Evolutionary conservation across 2,329 filamentous ascomycete genomes (phyloP), one percentile per base, ranked within the genome.

Genomic region (Cladosporium sphaerospermum): DNA sequence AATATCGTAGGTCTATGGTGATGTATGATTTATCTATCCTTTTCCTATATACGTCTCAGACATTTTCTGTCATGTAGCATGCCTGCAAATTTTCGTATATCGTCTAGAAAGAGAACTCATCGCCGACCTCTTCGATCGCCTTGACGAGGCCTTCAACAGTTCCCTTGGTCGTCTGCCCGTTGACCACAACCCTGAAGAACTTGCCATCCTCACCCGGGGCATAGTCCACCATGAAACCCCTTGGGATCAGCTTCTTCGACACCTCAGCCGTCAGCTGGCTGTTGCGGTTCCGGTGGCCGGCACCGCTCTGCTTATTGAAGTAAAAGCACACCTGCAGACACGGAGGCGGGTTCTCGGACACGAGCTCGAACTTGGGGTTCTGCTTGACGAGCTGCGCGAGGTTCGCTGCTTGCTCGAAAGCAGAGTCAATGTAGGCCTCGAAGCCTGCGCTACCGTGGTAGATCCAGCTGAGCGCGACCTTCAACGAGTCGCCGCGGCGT

Each of bases 291-390:
- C 67, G 59, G 60, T 69, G 56, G 59, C 71, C 53, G 54, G 61
- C 53, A 75, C 72, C 81, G 32, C 31, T 37, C 40, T 51, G 39
- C 1, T 74, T 74, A 0, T 81, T 81, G 64, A 88, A 90, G 69
- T 96, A 96, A 69, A 97, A 97, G 75, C 92, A 96, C 18, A 97
- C 87, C 72, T 97, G 93, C 67, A 96, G 74, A 71, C 92, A 97
- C 19, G 89, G 88, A 44, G 91, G 85, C 23, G 89, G 88, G 62
- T 87, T 85, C 53, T 81, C 77, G 9, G 83, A 88, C 3, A 96
- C 81, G 13, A 95, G 75, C 14, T 80, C 73, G 61, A 97, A 86
- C 60, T 88, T 75, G 0, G 72, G 66, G 40, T 77, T 76, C 11
- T 72, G 44, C 4, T 75, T 69, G 2, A 96, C 66, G 1, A 84